A percentile compares a stretch with the other conserved stretches of the same genome.
phyloP scores from a whole-genome alignment of 2,329 filamentous ascomycete species.

The Microcyclosporella mali region DNA sequence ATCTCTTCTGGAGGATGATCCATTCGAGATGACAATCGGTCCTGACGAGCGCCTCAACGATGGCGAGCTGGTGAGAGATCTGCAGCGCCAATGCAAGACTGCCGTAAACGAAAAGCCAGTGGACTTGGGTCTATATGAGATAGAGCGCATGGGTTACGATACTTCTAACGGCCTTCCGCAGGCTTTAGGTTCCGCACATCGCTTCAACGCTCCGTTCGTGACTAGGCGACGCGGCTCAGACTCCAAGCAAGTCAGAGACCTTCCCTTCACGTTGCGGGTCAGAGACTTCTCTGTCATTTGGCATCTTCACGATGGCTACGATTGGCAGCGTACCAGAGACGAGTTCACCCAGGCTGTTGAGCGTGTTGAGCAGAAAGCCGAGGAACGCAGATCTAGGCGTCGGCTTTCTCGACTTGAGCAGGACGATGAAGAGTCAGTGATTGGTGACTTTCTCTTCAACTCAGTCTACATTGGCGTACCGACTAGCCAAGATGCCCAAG shows the following conservation, averaged over 20 bases:
- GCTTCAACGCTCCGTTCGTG: conserved; percentile 28
- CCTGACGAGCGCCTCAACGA: conserved; percentile 28
- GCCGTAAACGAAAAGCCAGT: conserved; percentile 14
- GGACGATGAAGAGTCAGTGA: conserved; percentile 76
- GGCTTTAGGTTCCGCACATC: conserved; percentile 25
- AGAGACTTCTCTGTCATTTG: conserved; percentile 90
- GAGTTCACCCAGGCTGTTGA: conserved; percentile 82
- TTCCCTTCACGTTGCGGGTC: conserved; percentile 65
- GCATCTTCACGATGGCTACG: conserved; percentile 97
- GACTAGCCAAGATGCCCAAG: conserved; percentile 69
- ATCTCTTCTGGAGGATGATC: conserved; percentile 34
- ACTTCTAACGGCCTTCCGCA: conserved; percentile 23
- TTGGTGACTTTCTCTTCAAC: conserved; percentile 95
- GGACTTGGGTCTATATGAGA: conserved; percentile 27
- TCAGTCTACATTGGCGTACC: conserved; percentile 97
- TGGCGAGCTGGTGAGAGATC: conserved; percentile 27
- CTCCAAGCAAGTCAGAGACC: conserved; percentile 2
- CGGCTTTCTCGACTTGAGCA: conserved; percentile 49
- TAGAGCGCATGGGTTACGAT: conserved; percentile 32
- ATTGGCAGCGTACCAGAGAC: conserved; percentile 84
- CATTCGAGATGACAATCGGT: conserved; percentile 32
- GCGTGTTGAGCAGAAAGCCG: conserved; percentile 75
- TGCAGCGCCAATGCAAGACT: conserved; percentile 26
- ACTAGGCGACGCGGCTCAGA: background rate
- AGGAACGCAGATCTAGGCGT: conserved; percentile 61